Percentiles rank a stretch among this genome's conserved stretches.
Conservation (phyloP, 2,329 filamentous ascomycete species). For the Pyrenophora seminiperda region DNA sequence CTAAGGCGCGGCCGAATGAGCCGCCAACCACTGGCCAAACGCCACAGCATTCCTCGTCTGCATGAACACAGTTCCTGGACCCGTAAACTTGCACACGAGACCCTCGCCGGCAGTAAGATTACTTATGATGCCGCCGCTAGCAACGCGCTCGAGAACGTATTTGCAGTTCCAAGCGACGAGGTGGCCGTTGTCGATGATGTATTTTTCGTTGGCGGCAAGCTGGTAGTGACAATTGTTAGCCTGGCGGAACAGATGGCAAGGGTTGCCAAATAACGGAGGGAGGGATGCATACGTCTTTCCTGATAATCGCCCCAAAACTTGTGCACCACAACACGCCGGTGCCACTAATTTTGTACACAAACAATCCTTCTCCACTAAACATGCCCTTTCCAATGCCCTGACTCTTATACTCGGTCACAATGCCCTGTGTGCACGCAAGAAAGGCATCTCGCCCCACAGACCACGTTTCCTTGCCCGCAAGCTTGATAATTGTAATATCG, state of each 20-base stretch:
- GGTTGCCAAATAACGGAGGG: no score
- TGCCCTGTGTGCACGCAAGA: slow-evolving; percentile 82
- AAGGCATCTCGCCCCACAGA: slow-evolving; percentile 85
- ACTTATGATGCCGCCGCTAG: slow-evolving; percentile 93
- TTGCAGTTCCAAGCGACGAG: slow-evolving; percentile 97
- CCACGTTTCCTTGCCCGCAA: slow-evolving; percentile 77
- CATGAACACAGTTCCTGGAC: slow-evolving; percentile 87
- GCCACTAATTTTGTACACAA: slow-evolving; percentile 84
- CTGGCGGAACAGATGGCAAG: no score
- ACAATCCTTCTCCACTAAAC: slow-evolving; percentile 91
- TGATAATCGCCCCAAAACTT: slow-evolving; percentile 92
- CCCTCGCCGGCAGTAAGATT: slow-evolving; percentile 81
- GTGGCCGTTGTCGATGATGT: slow-evolving; percentile 91
- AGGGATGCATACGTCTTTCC: slow-evolving; percentile 77
- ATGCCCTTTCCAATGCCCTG: slow-evolving; percentile 88
- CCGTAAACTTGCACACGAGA: slow-evolving; percentile 88
- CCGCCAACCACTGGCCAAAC: slow-evolving; percentile 59
- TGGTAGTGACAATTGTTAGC: not conserved
- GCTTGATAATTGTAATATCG: slow-evolving; percentile 79
- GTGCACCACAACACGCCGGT: slow-evolving; percentile 85
- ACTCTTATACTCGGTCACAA: slow-evolving; percentile 83
- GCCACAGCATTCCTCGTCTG: slow-evolving; percentile 84
- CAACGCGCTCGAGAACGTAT: slow-evolving; percentile 86
- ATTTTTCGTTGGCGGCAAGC: slow-evolving; percentile 67
- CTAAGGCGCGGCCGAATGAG: slow-evolving; percentile 18